Evolutionary conservation across 2,329 filamentous ascomycete species (phyloP), one percentile per base, ranked within the genome.

Genomic region (Periglandula ipomoeae): DNA sequence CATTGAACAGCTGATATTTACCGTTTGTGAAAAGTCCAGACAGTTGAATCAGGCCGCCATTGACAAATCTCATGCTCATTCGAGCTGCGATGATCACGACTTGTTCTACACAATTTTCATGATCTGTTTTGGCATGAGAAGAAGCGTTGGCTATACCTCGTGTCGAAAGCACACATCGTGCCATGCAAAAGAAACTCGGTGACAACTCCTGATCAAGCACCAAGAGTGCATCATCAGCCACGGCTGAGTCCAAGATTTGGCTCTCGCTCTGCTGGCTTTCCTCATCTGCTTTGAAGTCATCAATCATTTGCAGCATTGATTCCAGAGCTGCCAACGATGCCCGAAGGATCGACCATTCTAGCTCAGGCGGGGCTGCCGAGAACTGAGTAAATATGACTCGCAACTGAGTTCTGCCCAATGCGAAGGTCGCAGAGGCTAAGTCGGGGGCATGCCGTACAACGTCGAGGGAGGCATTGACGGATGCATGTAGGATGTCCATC

Each of bases 301-400:
- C 72, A 9, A 80, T 62, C 19, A 66, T 65, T 3, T 59, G 60
- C 24, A 80, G 48, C 48, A 77, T 77, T 19, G 68, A 57, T 26
- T 73, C 71, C 2, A 80, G 47, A 4, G 69, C 74, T 6, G 72
- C 68, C 4, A 81, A 52, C 1, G 70, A 67, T 17, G 63, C 64
- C 19, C 62, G 63, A 26, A 81, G 56, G 19, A 76, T 65, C 11
- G 62, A 59, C 72, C 76, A 79, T 51, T 75, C 71, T 13, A 76
- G 66, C 30, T 70, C 66, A 0, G 65, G 58, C 3, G 68, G 66
- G 2, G 64, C 60, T 10, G 65, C 62, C 10, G 71, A 66, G 37
- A 79, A 73, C 20, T 70, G 70, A 10, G 64, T 69, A 44, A 79
- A 78, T 9, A 79, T 60, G 39, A 73, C 70, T 44, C 75, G 70